Percentiles rank a stretch among this genome's conserved stretches.
phyloP scores from a whole-genome alignment of 2,329 filamentous ascomycete genomes.

The Emmonsiellopsis sp. region DNA sequence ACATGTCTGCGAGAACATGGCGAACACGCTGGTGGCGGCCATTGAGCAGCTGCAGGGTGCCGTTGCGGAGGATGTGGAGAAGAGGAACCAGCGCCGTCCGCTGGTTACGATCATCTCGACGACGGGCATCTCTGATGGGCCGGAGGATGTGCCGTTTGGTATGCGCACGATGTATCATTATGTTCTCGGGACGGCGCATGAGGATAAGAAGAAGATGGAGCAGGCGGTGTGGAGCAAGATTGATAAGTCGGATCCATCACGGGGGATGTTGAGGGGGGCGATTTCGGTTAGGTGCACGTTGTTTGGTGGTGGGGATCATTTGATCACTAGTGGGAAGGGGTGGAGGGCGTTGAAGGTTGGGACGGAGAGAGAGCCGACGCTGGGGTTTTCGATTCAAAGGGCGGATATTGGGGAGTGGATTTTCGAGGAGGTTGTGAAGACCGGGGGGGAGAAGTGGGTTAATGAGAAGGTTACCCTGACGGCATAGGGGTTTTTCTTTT shows the following conservation, averaged over 20 bases:
- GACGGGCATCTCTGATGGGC: conserved; percentile 15
- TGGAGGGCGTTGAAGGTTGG: conserved; percentile 17
- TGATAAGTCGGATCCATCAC: conserved; percentile 12
- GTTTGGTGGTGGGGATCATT: conserved; percentile 14
- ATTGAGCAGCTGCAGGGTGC: conserved; percentile 13
- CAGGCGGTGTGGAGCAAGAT: conserved; percentile 11
- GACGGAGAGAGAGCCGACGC: conserved; percentile 17
- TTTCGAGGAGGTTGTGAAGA: conserved; percentile 17
- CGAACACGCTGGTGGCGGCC: conserved; percentile 14
- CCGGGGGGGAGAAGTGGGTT: conserved; percentile 11
- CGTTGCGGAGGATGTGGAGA: neutral
- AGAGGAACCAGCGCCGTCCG: conserved; percentile 7
- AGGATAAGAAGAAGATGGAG: conserved; percentile 16
- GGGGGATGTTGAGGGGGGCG: conserved; percentile 12
- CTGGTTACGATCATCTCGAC: conserved; percentile 16
- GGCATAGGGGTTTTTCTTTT: conserved; percentile 1
- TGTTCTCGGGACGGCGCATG: conserved; percentile 18
- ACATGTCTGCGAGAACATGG: conserved; percentile 16
- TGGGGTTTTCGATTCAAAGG: conserved; percentile 19
- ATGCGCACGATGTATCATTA: conserved; percentile 14
- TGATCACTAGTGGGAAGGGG: conserved; percentile 10
- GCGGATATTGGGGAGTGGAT: conserved; percentile 23
- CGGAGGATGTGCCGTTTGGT: conserved; percentile 10
- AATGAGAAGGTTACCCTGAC: conserved; percentile 18
- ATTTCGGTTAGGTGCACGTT: conserved; percentile 20